phyloP scores from a whole-genome alignment of 371 early-diverging fungal species.

The Zopfochytrium polystomum region DNA sequence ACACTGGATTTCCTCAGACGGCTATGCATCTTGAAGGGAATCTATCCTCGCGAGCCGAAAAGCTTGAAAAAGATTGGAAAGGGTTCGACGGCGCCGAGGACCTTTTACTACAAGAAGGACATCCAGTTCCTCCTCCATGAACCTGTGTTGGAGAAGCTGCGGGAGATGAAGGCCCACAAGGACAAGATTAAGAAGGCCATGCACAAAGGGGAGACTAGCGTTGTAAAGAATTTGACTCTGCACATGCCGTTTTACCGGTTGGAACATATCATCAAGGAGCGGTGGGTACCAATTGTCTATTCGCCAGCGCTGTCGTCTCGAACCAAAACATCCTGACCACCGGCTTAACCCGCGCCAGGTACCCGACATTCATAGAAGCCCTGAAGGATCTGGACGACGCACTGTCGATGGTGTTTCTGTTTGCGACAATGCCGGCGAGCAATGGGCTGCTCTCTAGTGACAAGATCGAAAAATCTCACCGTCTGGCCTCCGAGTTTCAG shows the following conservation, averaged over 20 bases:
- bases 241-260: constrained; percentile 76
- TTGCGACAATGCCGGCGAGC: constrained; percentile 81
- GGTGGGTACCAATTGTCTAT: constrained; percentile 47
- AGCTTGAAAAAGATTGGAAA: constrained; percentile 91
- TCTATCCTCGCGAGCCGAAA: constrained; percentile 94
- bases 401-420: constrained; percentile 88
- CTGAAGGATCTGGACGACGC: constrained; percentile 95
- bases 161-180: constrained; percentile 84
- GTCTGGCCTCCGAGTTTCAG: constrained; percentile 85
- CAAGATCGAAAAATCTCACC: constrained; percentile 71
- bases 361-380: constrained; percentile 92
- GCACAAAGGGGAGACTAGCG: constrained; percentile 71
- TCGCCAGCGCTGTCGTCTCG: no score
- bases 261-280: constrained; percentile 92
- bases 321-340: not conserved
- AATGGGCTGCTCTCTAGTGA: constrained; percentile 56
- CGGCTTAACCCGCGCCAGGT: constrained; percentile 53
- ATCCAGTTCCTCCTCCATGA: constrained; percentile 92
- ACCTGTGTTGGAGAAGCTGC: constrained; percentile 82
- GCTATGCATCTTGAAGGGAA: constrained; percentile 96
- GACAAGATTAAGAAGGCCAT: constrained; percentile 81
- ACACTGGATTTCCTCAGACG: constrained; percentile 55
- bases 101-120: constrained; percentile 93
- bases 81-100: constrained; percentile 76
- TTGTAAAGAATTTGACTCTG: constrained; percentile 70